phyloP scores from a whole-genome alignment of 306 rosid species.

The Delonix regia region DNA sequence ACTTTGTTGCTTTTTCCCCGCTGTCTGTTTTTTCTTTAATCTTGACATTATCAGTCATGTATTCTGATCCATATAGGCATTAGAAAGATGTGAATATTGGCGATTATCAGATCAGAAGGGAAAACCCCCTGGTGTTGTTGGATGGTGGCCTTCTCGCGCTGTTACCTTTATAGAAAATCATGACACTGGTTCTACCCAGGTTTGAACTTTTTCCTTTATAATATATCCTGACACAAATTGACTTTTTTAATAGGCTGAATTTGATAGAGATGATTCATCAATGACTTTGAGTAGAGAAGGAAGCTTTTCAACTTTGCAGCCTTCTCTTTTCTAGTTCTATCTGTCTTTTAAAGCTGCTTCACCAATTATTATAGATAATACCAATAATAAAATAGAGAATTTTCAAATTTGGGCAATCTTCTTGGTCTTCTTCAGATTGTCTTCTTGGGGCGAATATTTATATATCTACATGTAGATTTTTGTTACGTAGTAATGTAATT shows the following conservation, averaged over 20 bases:
- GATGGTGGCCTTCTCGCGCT: slow-evolving; percentile 99
- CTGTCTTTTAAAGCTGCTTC: background rate
- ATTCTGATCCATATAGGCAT: slow-evolving; percentile 49
- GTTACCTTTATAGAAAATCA: slow-evolving; percentile 97
- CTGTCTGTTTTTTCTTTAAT: slow-evolving; percentile 4
- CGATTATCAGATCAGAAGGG: slow-evolving; percentile 92
- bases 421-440: background rate
- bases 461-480: background rate
- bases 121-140: slow-evolving; percentile 95
- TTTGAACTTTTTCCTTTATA: slow-evolving; percentile 37
- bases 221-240: background rate
- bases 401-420: slow-evolving; percentile 3
- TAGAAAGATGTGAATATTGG: slow-evolving; percentile 95
- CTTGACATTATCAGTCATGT: slow-evolving; percentile 5
- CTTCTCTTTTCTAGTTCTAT: background rate
- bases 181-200: slow-evolving; percentile 99
- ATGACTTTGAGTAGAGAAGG: background rate
- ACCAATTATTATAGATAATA: background rate
- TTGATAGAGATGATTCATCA: slow-evolving; percentile 21
- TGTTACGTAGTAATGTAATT: background rate
- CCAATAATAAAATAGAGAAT: background rate
- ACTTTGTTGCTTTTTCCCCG: slow-evolving; percentile 1
- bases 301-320: background rate
- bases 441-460: background rate
- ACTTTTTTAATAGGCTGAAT: background rate